Evolutionary conservation across 2,329 filamentous ascomycete genomes (phyloP).

Genomic region (Monosporascus sp.): DNA sequence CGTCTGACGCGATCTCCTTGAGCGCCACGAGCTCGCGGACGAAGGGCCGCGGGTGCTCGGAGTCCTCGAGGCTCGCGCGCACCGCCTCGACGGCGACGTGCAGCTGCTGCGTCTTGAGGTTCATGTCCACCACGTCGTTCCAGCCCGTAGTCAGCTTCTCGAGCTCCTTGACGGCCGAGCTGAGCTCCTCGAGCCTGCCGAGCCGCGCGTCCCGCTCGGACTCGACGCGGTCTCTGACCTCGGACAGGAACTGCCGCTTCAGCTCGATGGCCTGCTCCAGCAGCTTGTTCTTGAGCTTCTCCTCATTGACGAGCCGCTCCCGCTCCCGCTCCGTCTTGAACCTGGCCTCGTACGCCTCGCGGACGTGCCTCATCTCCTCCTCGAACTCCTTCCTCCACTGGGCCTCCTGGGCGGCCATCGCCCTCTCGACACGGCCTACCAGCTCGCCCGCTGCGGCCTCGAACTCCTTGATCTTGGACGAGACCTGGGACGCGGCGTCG

Average conservation of each 20-base stretch:
- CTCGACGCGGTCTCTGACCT: conserved; percentile 79
- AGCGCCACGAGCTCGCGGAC: conserved; percentile 88
- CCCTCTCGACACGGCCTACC: conserved; percentile 78
- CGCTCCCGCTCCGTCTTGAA: conserved; percentile 74
- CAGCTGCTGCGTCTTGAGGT: conserved; percentile 90
- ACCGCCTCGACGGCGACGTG: conserved; percentile 95
- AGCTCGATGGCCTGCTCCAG: conserved; percentile 86
- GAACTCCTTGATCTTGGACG: conserved; percentile 69
- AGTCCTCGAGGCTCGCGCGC: conserved; percentile 72
- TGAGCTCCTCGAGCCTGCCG: conserved; percentile 77
- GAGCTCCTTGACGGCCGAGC: conserved; percentile 71
- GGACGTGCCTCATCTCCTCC: conserved; percentile 75
- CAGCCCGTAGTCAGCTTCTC: conserved; percentile 84
- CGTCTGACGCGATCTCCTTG: conserved; percentile 82
- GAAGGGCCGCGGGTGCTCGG: conserved; percentile 74
- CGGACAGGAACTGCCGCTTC: conserved; percentile 75
- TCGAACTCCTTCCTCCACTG: conserved; percentile 85
- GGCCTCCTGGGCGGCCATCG: conserved; percentile 74
- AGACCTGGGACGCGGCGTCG: conserved; percentile 70
- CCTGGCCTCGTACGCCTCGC: conserved; percentile 72
- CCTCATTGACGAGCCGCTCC: conserved; percentile 73
- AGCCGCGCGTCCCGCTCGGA: conserved; percentile 81
- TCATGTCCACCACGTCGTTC: conserved; percentile 85
- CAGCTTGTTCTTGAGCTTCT: conserved; percentile 77
- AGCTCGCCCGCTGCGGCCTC: conserved; percentile 82